Evolutionary conservation across 192 early-diverging fungal species (phyloP), one percentile per base, ranked within the genome.

Genomic region (Podila epicladia): DNA sequence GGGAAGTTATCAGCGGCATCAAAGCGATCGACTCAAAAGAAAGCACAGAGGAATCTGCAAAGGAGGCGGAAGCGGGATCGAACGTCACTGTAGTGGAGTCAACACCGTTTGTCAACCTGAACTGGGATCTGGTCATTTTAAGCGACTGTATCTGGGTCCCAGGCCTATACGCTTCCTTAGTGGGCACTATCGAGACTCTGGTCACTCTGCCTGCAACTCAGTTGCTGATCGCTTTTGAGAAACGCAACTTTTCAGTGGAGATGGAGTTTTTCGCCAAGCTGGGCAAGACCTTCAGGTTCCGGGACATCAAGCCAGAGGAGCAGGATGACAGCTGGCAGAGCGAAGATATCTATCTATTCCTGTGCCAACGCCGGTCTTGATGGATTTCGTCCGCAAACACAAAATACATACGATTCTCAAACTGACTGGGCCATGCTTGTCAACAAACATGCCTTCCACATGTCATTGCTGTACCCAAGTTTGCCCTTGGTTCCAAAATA

Each of bases 101-200:
- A 13, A 24, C 71, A 26, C 33, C 38, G 9, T 24, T 76, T 19
- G 12, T 76, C 29, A 35, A 26, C 12, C 38, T 55, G 32, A 63
- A 80, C 20, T 80, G 77, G 77, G 71, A 80, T 55, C 22, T 74
- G 7, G 64, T 79, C 24, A 71, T 83, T 8, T 61, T 83, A n/a
- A 78, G 74, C 19, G 82, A 83, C 35, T 78, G 75, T 22, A 72
- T 83, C 45, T 83, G 82, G 82, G 55, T 78, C 11, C 63, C 82
- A 5, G 62, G 33, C 24, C 45, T 83, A 0, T 83, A 83, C 49
- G 28, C 60, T 11, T 48, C 69, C 1, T 33, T 83, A 19, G 58
- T 71, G 13, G 60, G 71, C 37, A 70, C 82, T 29, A 55, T 83
- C 20, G 67, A 65, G 26, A 35, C 22, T 13, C 38, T 83, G 15